phyloP scores from a whole-genome alignment of 352 stramenopile genomes.

The Thraustochytrium sp. region DNA sequence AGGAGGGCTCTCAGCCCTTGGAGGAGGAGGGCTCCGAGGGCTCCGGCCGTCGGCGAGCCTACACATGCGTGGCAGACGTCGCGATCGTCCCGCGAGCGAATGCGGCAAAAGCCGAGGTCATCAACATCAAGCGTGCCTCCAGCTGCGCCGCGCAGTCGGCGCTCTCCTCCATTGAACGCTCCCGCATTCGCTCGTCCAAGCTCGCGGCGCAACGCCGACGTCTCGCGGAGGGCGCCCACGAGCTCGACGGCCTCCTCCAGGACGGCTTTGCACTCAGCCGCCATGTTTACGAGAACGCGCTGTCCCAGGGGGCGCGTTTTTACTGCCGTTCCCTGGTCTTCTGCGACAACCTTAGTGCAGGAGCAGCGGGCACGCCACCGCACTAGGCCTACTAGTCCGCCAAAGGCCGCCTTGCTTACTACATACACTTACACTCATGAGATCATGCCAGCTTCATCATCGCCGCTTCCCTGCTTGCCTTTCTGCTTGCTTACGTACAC shows the following conservation, averaged over 20 bases:
- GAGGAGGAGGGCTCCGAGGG: not conserved
- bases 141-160: not conserved
- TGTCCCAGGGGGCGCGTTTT: constrained; percentile 1
- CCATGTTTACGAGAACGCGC: constrained; percentile 6
- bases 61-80: not conserved
- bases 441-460: too few species aligned
- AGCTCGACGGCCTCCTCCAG: not conserved
- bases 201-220: not conserved
- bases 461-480: too few species aligned
- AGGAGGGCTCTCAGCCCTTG: not conserved
- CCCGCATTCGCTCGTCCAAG: not conserved
- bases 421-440: too few species aligned
- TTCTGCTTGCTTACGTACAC: too few species aligned
- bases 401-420: not conserved
- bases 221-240: not conserved
- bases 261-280: constrained; percentile 15
- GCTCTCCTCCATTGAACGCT: not conserved
- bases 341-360: not conserved
- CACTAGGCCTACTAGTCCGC: not conserved
- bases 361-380: not conserved
- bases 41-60: not conserved
- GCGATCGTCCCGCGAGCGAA: too few species aligned
- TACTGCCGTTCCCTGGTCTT: not conserved
- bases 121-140: not conserved
- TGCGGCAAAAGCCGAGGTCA: not conserved